A percentile compares a stretch with the other conserved stretches of the same genome.
phyloP scores from a whole-genome alignment of 495 filamentous ascomycete genomes.

The Aspergillus bertholletiae region DNA sequence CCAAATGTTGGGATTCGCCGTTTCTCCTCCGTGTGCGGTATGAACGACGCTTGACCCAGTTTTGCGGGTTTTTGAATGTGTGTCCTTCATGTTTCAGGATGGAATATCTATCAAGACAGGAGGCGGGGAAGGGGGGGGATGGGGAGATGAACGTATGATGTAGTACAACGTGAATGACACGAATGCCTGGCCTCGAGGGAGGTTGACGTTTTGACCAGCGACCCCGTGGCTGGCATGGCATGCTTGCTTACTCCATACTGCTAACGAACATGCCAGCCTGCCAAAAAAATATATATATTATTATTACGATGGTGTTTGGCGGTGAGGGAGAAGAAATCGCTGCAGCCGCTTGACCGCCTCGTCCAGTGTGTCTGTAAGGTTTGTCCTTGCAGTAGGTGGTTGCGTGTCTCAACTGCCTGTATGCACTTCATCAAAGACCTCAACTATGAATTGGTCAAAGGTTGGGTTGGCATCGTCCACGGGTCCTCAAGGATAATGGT shows the following conservation, averaged over 20 bases:
- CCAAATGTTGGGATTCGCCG: no score
- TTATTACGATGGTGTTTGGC: slow-evolving; percentile 15
- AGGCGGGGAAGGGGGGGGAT: neutral
- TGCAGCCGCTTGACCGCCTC: slow-evolving; percentile 31
- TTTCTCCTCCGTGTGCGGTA: neutral
- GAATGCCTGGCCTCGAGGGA: slow-evolving; percentile 4
- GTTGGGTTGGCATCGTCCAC: neutral
- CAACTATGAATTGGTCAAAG: neutral
- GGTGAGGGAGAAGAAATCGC: slow-evolving; percentile 11
- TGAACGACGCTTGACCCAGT: neutral
- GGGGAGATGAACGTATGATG: slow-evolving; percentile 3
- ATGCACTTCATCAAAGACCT: neutral
- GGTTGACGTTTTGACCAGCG: neutral
- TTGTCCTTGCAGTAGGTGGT: slow-evolving; percentile 27
- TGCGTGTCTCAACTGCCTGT: slow-evolving; percentile 9
- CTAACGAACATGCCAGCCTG: neutral
- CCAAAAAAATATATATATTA: slow-evolving; percentile 15
- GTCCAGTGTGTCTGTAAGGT: slow-evolving; percentile 29
- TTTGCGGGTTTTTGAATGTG: neutral
- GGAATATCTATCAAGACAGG: neutral
- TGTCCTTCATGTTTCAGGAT: neutral
- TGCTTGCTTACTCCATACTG: neutral
- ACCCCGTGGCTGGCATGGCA: slow-evolving; percentile 15
- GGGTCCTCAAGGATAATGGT: neutral
- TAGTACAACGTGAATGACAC: slow-evolving; percentile 8